A percentile compares a stretch with the other conserved stretches of the same genome.
phyloP scores from a whole-genome alignment of 306 rosid species.

The Vigna reflexopilosa region DNA sequence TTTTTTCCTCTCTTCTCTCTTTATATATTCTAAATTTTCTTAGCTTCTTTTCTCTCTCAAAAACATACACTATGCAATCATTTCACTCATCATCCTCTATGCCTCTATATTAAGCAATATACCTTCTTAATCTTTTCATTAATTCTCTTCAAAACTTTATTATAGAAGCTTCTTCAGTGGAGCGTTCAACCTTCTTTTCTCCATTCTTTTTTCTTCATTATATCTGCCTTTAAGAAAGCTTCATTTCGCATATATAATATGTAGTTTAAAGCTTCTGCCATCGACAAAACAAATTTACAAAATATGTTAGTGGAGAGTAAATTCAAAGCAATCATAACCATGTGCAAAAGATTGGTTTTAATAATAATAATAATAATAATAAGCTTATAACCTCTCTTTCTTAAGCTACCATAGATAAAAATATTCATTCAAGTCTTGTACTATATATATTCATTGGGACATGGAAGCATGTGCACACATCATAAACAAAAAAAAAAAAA shows the following conservation, averaged over 20 bases:
- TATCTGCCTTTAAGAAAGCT: slow-evolving; percentile 42
- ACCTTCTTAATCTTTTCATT: neutral
- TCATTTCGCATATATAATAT: slow-evolving; percentile 49
- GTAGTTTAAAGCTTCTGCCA: slow-evolving; percentile 41
- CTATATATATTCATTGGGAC: slow-evolving; percentile 54
- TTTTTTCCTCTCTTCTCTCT: slow-evolving; percentile 1
- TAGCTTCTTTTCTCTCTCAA: too few relatives aligned
- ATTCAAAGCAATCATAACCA: slow-evolving; percentile 67
- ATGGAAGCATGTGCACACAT: slow-evolving; percentile 65
- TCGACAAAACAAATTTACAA: slow-evolving; percentile 33
- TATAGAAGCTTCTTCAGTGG: slow-evolving; percentile 56
- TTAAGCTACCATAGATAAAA: slow-evolving; percentile 37
- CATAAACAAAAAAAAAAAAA: slow-evolving; percentile 33
- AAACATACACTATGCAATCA: slow-evolving; percentile 40
- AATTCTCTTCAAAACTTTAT: slow-evolving; percentile 14
- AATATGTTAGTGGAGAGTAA: slow-evolving; percentile 61
- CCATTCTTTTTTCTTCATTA: slow-evolving; percentile 15
- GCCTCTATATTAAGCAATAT: slow-evolving; percentile 42
- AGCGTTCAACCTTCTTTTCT: slow-evolving; percentile 38
- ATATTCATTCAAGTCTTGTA: slow-evolving; percentile 41
- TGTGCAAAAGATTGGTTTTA: slow-evolving; percentile 58
- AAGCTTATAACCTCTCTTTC: slow-evolving; percentile 39
- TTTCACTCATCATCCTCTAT: slow-evolving; percentile 37
- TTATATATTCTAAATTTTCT: neutral
- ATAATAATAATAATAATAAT: slow-evolving; percentile 42